These are phyloP conservation scores for Aspergillus pseudoviridinutans DNA, from an alignment of 2,329 filamentous ascomycete species.

Conservation along the genomic window DNA sequence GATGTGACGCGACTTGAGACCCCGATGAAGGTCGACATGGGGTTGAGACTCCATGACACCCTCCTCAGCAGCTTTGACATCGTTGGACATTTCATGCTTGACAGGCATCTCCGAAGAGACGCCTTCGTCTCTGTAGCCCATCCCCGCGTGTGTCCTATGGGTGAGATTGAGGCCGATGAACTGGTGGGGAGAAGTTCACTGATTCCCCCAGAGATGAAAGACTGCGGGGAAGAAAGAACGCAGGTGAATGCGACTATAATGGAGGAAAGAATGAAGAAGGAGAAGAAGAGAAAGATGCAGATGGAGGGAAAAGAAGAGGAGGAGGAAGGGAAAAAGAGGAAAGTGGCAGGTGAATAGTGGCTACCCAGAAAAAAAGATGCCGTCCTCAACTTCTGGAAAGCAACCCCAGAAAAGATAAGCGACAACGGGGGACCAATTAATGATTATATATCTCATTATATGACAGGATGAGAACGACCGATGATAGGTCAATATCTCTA, in stretches of 20 bases:
- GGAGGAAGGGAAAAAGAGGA: background rate
- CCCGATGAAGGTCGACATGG: slow-evolving; percentile 37
- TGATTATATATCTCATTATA: background rate
- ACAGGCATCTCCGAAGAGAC: slow-evolving; percentile 14
- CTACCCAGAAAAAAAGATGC: background rate
- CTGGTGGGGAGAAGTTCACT: background rate
- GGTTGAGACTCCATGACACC: slow-evolving; percentile 22
- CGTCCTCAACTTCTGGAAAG: background rate
- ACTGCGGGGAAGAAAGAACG: background rate
- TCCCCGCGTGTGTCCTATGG: background rate
- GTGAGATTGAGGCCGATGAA: background rate
- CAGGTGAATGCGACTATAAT: background rate
- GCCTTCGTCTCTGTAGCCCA: slow-evolving; percentile 20
- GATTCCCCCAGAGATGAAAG: background rate
- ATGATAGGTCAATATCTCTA: background rate
- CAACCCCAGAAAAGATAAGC: background rate
- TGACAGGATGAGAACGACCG: too few relatives aligned
- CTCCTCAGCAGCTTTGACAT: slow-evolving; percentile 17
- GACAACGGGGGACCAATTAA: background rate
- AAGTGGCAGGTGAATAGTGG: background rate
- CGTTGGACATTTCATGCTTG: slow-evolving; percentile 16
- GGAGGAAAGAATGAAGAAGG: background rate
- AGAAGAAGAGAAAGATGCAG: background rate
- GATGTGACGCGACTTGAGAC: slow-evolving; percentile 39
- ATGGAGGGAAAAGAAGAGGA: background rate